Base-by-base conservation (phyloP, 2,329 filamentous ascomycete genomes). In the Pestalotiopsis sp. region DNA sequence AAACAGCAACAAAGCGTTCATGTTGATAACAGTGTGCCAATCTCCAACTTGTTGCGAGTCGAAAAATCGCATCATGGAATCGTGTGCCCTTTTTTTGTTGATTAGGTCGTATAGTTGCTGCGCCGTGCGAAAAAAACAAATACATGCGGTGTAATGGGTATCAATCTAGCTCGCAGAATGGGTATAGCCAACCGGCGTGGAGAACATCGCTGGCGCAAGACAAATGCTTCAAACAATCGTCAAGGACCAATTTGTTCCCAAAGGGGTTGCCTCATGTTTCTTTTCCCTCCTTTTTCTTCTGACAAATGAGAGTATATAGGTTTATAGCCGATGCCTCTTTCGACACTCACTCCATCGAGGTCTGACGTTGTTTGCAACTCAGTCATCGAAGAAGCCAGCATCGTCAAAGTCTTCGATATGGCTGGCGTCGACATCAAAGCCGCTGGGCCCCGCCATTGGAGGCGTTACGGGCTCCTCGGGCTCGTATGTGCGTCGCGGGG, bases 401-500 rank as follows among this genome's bases (percentile, higher is more conserved):
- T 89, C 87, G 73, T 89, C 87, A 79, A 88, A 88, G 66, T 88
- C 85, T 68, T 85, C 88, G 3, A 85, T 83, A 20, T 27, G 67
- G 49, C 85, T 85, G 6, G 89, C 89, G 76, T 91, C 89, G 38
- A 83, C 83, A 75, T 91, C 89, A 76, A 91, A 91, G 39, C 83
- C 83, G 69, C 83, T 84, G 41, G 84, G 78, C 41, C 82, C 82
- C 86, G 89, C 88, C 86, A 91, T 90, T 0, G 88, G 88, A 36
- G 89, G 88, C 67, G 89, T 91, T 70, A 86, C 81, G 5, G 86
- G 87, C 27, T 49, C 63, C 58, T 81, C 81, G 70, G 75, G 72
- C 71, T 80, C 77, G 68, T 49, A 39, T 13, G 64, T 57, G 14
- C 79, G 78, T 27, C 79, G 82, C 66, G 82, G 81, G 1, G 87